A percentile compares a stretch with the other conserved stretches of the same genome.
Evolutionary conservation across 306 rosid species (phyloP).

Genomic region (Canavalia ensiformis): DNA sequence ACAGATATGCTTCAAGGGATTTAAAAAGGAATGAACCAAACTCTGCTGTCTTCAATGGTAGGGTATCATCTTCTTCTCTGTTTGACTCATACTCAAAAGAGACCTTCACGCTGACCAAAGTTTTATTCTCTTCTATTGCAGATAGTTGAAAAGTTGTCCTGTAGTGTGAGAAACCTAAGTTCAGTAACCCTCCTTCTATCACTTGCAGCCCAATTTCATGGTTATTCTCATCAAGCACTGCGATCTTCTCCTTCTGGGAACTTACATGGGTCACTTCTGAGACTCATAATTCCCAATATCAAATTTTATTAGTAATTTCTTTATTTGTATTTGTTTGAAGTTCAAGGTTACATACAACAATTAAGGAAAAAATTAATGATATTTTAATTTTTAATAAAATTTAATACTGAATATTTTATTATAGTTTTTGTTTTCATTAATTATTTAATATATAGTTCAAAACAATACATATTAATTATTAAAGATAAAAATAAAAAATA

Average conservation of each 20-base stretch:
- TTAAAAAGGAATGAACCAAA: constrained; percentile 31
- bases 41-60: constrained; percentile 41
- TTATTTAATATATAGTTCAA: background rate
- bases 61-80: constrained; percentile 25
- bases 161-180: constrained; percentile 62
- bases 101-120: constrained; percentile 59
- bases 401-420: too few relatives aligned
- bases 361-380: too few relatives aligned
- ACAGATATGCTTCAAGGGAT: constrained; percentile 17
- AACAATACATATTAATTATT: background rate
- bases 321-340: too few relatives aligned
- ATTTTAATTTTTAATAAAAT: too few relatives aligned
- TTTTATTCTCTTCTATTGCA: constrained; percentile 45
- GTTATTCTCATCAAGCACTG: constrained; percentile 56
- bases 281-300: background rate
- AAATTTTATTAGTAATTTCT: background rate
- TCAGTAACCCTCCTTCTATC: constrained; percentile 63
- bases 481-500: too few relatives aligned
- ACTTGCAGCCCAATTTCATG: constrained; percentile 62
- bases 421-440: too few relatives aligned
- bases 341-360: background rate
- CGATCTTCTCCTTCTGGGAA: constrained; percentile 63
- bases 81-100: constrained; percentile 53
- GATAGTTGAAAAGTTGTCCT: constrained; percentile 58
- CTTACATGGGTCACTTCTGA: constrained; percentile 42